Base-by-base conservation (phyloP, 495 filamentous ascomycete genomes). In the Lichenothelia convexa region DNA sequence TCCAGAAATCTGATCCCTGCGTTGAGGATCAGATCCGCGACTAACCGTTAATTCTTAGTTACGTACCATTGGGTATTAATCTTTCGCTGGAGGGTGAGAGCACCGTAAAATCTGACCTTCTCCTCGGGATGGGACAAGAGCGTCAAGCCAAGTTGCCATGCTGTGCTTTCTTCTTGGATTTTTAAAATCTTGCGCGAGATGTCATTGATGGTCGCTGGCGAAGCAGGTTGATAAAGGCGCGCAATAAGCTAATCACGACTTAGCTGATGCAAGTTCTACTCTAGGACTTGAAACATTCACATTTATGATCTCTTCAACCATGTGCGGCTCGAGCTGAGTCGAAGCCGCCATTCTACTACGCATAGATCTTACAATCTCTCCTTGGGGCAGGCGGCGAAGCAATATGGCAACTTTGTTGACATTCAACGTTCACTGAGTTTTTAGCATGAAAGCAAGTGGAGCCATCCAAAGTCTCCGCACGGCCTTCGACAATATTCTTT, bases 31-130 rank as follows among this genome's bases (percentile, higher is more conserved):
- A 22, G 30, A 23, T 32, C 9, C 8, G 16, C 5, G 27, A n/a
- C n/a, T n/a, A n/a, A 33, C 21, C 7, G 45, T 57, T 34, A 59
- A n/a, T n/a, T n/a, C n/a, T n/a, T n/a, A n/a, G n/a, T n/a, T n/a
- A n/a, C n/a, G n/a, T n/a, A 80, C 80, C 70, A 80, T 50, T 87
- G 79, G 22, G 70, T 67, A 45, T 94, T 93, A 34, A 94, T 63
- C 58, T 94, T 94, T 32, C 94, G 75, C 12, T 77, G 89, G 47
- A 93, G 82, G 0, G 86, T 94, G 41, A 92, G 64, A 21, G 87
- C 89, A n/a, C 80, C 89, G 53, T 85, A 93, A 61, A 94, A 97
- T 27, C 78, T 73, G 47, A 85, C 71, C 34, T 84, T 71, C 20
- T 75, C 66, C 45, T 74, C 70, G 2, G 66, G 58, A 41, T 65